Conservation (phyloP, 2,329 filamentous ascomycete species). For the Microascus cirrosus region DNA sequence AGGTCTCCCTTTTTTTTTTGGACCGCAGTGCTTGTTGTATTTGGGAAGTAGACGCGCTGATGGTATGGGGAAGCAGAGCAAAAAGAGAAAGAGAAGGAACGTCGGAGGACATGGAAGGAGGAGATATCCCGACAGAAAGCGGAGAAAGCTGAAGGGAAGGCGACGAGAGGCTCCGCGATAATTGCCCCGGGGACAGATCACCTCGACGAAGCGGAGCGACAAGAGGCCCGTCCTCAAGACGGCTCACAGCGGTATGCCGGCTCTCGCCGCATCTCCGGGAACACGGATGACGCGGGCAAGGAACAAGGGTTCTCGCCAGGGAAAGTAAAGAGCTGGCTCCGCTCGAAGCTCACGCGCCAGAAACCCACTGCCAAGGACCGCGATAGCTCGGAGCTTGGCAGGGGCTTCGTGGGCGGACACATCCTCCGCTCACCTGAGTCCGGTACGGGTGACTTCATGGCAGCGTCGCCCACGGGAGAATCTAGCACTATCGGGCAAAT, state of each 20-base stretch:
- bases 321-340: constrained; percentile 5
- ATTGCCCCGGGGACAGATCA: too few species aligned
- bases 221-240: not conserved
- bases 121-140: not conserved
- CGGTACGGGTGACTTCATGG: not conserved
- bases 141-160: not conserved
- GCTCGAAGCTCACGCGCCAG: not conserved
- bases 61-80: constrained; percentile 27
- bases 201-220: not conserved
- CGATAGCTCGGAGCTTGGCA: not conserved
- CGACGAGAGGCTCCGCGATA: too few species aligned
- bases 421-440: not conserved
- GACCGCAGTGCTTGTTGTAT: not conserved
- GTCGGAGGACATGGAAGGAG: constrained; percentile 37
- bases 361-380: not conserved
- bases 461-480: not conserved
- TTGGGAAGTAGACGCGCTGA: not conserved
- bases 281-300: not conserved
- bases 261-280: not conserved
- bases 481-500: not conserved
- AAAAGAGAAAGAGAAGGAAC: constrained; percentile 32
- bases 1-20: constrained; percentile 8
- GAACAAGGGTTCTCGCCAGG: constrained; percentile 8
- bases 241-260: not conserved
- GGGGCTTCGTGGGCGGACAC: constrained; percentile 2